A percentile compares a stretch with the other conserved stretches of the same genome.
These are phyloP conservation scores for Neltuma alba DNA, from an alignment of 306 rosid species.

Conservation along the genomic window DNA sequence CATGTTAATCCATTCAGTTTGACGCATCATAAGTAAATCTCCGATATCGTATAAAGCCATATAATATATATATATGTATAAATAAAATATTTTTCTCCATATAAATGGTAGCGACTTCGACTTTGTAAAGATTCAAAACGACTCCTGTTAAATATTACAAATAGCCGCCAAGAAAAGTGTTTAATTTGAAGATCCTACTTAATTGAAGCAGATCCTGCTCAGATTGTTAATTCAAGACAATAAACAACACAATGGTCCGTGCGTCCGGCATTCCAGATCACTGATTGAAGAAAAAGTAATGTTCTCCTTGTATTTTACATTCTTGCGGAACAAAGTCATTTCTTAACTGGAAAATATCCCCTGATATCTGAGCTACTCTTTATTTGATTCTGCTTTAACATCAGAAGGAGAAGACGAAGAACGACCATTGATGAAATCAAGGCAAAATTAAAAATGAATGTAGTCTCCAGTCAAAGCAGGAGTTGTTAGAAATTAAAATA, in stretches of 20 bases:
- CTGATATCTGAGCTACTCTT: background rate
- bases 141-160: background rate
- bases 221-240: background rate
- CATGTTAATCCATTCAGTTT: background rate
- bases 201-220: background rate
- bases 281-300: background rate
- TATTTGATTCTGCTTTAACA: background rate
- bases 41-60: constrained; percentile 8
- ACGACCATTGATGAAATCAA: constrained; percentile 3
- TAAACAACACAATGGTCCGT: background rate
- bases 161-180: background rate
- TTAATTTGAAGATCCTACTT: background rate
- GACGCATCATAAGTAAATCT: background rate
- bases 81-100: background rate
- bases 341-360: background rate
- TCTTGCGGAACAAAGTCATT: background rate
- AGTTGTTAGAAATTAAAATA: background rate
- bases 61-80: too few relatives aligned
- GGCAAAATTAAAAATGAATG: background rate
- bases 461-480: background rate
- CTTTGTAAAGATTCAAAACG: background rate
- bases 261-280: constrained; percentile 2
- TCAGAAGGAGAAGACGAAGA: background rate
- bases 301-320: constrained; percentile 31
- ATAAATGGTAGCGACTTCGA: background rate